Evolutionary conservation across 495 filamentous ascomycete species (phyloP).

Genomic region (Acidomyces sp.): DNA sequence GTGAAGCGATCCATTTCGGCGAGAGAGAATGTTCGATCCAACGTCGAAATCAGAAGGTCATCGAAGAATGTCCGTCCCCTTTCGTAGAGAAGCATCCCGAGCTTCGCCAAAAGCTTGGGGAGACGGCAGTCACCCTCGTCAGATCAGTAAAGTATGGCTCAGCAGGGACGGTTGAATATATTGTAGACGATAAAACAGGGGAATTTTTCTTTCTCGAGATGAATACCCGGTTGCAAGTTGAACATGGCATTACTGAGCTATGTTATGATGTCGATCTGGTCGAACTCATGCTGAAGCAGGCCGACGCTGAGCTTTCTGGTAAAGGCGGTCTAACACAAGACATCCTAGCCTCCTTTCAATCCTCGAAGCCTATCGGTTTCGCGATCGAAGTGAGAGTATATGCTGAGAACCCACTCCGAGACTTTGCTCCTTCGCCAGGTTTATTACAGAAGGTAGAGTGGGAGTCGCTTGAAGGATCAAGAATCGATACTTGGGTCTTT

Average conservation of each 20-base stretch:
- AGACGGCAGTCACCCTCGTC: slow-evolving; percentile 39
- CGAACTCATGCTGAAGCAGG: slow-evolving; percentile 40
- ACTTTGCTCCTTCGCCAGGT: slow-evolving; percentile 46
- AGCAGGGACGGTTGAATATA: slow-evolving; percentile 51
- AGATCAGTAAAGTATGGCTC: slow-evolving; percentile 43
- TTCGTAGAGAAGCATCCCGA: slow-evolving; percentile 36
- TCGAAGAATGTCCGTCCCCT: slow-evolving; percentile 41
- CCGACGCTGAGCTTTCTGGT: slow-evolving; percentile 33
- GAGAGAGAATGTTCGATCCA: slow-evolving; percentile 50
- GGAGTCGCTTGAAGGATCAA: slow-evolving; percentile 31
- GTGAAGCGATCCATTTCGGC: slow-evolving; percentile 38
- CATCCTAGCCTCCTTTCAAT: slow-evolving; percentile 28
- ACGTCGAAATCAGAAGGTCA: slow-evolving; percentile 46
- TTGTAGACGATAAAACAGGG: slow-evolving; percentile 45
- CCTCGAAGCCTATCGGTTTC: slow-evolving; percentile 28
- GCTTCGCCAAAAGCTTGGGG: slow-evolving; percentile 36
- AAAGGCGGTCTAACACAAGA: slow-evolving; percentile 30
- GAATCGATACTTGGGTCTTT: slow-evolving; percentile 52
- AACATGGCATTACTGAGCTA: slow-evolving; percentile 52
- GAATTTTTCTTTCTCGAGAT: slow-evolving; percentile 57
- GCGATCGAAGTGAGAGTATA: slow-evolving; percentile 51
- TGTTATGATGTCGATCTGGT: slow-evolving; percentile 49
- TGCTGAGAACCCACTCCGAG: slow-evolving; percentile 45
- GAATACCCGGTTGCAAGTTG: slow-evolving; percentile 56
- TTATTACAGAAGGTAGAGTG: slow-evolving; percentile 43